Percentiles rank a stretch among this genome's conserved stretches.
Evolutionary conservation across 371 early-diverging fungal genomes (phyloP).

Genomic region (Globomyces sp.): DNA sequence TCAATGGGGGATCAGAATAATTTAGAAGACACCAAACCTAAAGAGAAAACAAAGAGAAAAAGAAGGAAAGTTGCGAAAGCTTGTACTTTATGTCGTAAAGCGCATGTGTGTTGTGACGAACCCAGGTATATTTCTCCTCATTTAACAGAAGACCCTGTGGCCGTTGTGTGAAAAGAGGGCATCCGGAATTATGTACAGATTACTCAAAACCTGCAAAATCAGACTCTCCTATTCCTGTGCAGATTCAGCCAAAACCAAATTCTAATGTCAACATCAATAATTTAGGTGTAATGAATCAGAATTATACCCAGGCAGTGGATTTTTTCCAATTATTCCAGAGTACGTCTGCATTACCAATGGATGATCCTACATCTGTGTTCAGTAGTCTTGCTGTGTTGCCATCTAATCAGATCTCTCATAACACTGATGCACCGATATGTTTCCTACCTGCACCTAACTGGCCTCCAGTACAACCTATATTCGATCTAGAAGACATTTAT

Average conservation of each 20-base stretch:
- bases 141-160: constrained; percentile 20
- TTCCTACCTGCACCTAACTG: background rate
- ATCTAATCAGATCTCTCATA: background rate
- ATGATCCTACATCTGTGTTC: background rate
- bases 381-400: background rate
- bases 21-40: too few species aligned
- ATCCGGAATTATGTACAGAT: constrained; percentile 5
- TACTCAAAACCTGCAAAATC: background rate
- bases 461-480: background rate
- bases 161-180: constrained; percentile 30
- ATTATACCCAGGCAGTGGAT: background rate
- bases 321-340: constrained; percentile 1
- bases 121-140: too few species aligned
- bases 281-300: background rate
- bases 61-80: constrained; percentile 25
- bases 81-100: constrained; percentile 21
- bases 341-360: constrained; percentile 1
- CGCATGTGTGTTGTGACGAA: constrained; percentile 29
- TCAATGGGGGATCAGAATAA: too few species aligned
- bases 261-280: background rate
- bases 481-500: constrained; percentile 3
- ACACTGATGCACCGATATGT: background rate
- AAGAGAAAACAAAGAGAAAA: constrained; percentile 7
- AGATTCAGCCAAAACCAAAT: background rate
- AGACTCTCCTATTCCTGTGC: background rate